These are phyloP conservation scores for Chrysosporium keratinophilum DNA, from an alignment of 2,329 filamentous ascomycete species.

Conservation along the genomic window DNA sequence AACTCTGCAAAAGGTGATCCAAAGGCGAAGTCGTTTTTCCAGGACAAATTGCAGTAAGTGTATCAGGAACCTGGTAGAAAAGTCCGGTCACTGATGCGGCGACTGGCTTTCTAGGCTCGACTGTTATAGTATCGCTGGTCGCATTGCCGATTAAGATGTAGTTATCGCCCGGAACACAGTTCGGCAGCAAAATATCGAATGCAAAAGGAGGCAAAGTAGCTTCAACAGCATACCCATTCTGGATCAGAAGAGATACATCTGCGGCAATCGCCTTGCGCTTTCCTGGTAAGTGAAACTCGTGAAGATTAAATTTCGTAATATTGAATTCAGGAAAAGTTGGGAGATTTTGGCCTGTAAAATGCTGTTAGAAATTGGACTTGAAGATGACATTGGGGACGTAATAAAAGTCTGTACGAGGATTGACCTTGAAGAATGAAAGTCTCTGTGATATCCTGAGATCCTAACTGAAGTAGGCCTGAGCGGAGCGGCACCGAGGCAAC, in stretches of 20 bases:
- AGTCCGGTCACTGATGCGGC: conserved; percentile 59
- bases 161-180: conserved; percentile 60
- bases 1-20: conserved; percentile 68
- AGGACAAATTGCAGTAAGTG: conserved; percentile 64
- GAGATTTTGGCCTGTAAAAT: conserved; percentile 46
- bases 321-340: conserved; percentile 72
- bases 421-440: conserved; percentile 73
- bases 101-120: conserved; percentile 59
- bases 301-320: conserved; percentile 68
- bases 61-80: conserved; percentile 61
- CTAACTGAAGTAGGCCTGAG: conserved; percentile 68
- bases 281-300: conserved; percentile 52
- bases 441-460: conserved; percentile 64
- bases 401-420: conserved; percentile 48
- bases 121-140: conserved; percentile 53
- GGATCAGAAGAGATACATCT: conserved; percentile 61
- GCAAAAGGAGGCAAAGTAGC: conserved; percentile 67
- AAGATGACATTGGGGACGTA: conserved; percentile 19
- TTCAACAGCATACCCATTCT: conserved; percentile 69
- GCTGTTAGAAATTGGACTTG: conserved; percentile 15
- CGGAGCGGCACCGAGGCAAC: conserved; percentile 63
- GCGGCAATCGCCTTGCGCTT: conserved; percentile 61
- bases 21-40: conserved; percentile 69
- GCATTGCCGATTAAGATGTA: conserved; percentile 72
- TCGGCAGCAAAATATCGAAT: conserved; percentile 76